Conservation (phyloP, 2,329 filamentous ascomycete species). For the Fusarium keratoplasticum region DNA sequence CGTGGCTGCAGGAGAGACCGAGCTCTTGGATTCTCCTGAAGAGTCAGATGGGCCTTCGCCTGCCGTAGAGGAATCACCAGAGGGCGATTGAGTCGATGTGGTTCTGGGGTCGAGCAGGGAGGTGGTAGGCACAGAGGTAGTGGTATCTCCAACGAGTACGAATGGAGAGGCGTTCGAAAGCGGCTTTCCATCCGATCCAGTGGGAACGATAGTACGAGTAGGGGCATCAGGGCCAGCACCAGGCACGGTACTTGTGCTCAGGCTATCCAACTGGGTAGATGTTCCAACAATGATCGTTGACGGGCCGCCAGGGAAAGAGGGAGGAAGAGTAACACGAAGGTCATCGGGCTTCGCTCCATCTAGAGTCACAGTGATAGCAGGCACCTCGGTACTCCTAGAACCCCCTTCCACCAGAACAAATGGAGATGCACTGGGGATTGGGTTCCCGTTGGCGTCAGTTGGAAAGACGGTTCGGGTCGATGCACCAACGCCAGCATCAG, state of each 20-base stretch:
- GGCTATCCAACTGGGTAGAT: constrained; percentile 16
- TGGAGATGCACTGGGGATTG: neutral
- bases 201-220: constrained; percentile 29
- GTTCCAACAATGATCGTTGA: constrained; percentile 32
- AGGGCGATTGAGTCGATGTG: neutral
- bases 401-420: neutral
- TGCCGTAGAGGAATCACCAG: neutral
- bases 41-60: neutral
- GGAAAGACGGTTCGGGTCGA: neutral
- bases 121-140: neutral
- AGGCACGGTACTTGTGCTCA: constrained; percentile 24
- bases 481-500: neutral
- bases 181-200: constrained; percentile 26
- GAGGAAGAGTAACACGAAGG: neutral
- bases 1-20: neutral
- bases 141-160: neutral
- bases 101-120: neutral
- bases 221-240: constrained; percentile 14
- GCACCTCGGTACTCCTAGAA: neutral
- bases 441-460: neutral
- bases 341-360: neutral
- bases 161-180: constrained; percentile 13
- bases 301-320: constrained; percentile 12
- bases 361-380: neutral
- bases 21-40: neutral